These are phyloP conservation scores for Camellia lanceoleosa DNA, from an alignment of 148 eudicot genomes.

Conservation along the genomic window DNA sequence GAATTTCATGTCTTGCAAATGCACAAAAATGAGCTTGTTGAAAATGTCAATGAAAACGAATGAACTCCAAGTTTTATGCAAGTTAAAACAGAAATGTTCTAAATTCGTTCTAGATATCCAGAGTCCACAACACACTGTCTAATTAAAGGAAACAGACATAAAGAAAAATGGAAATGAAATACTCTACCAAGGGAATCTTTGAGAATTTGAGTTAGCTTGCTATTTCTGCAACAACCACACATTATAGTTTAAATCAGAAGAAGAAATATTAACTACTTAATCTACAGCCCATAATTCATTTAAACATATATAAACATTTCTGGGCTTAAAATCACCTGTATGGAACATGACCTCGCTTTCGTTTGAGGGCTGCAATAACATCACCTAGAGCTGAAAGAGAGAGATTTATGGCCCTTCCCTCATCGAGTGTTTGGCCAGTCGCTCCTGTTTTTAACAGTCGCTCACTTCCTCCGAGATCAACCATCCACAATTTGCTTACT, in stretches of 20 bases:
- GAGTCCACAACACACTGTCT: neutral
- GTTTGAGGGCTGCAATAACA: slow-evolving; percentile 67
- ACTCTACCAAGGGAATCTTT: slow-evolving; percentile 61
- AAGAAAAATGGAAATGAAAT: slow-evolving; percentile 1
- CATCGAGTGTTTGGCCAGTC: slow-evolving; percentile 65
- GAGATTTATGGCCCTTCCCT: slow-evolving; percentile 73
- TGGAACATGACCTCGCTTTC: slow-evolving; percentile 60
- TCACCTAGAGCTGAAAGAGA: slow-evolving; percentile 82
- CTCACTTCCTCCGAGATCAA: slow-evolving; percentile 87
- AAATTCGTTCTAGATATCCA: neutral
- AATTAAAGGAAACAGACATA: neutral
- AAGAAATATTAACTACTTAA: neutral
- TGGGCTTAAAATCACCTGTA: slow-evolving; percentile 42
- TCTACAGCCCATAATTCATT: neutral
- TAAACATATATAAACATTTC: neutral
- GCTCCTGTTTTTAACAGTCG: slow-evolving; percentile 73
- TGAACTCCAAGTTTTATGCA: neutral
- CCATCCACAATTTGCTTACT: slow-evolving; percentile 78
- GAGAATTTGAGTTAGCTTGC: slow-evolving; percentile 73
- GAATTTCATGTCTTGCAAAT: neutral
- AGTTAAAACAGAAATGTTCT: neutral
- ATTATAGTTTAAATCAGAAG: neutral
- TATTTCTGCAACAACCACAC: slow-evolving; percentile 52
- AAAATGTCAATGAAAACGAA: neutral
- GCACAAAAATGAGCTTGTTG: neutral